These are phyloP conservation scores for Septoria linicola DNA, from an alignment of 2,329 filamentous ascomycete species.

Conservation along the genomic window DNA sequence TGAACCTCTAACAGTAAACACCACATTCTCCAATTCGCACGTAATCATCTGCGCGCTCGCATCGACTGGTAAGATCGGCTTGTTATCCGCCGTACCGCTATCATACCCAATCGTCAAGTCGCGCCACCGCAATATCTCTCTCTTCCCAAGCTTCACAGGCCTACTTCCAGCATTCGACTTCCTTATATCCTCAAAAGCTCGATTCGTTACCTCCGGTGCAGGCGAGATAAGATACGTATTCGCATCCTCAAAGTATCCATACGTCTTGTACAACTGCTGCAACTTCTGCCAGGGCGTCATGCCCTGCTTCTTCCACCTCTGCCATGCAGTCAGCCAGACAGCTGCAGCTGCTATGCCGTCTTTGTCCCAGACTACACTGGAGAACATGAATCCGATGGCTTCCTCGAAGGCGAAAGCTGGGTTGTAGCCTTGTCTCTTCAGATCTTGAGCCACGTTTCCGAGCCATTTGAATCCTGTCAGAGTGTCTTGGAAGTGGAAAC, in stretches of 20 bases:
- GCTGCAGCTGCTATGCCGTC: constrained; percentile 62
- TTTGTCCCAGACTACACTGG: constrained; percentile 62
- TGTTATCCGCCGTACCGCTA: constrained; percentile 53
- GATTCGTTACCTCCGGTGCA: constrained; percentile 51
- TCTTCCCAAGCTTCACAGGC: constrained; percentile 46
- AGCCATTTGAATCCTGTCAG: constrained; percentile 69
- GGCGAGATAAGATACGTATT: constrained; percentile 65
- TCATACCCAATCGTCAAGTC: constrained; percentile 63
- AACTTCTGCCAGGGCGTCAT: constrained; percentile 59
- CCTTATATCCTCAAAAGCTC: constrained; percentile 57
- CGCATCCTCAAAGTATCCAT: constrained; percentile 62
- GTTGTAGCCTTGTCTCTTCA: constrained; percentile 51
- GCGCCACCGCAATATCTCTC: constrained; percentile 58
- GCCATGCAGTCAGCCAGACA: constrained; percentile 57
- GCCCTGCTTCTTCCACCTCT: constrained; percentile 52
- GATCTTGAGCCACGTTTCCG: constrained; percentile 58
- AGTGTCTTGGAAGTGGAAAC: constrained; percentile 60
- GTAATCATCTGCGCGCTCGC: constrained; percentile 64
- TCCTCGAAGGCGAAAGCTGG: constrained; percentile 63
- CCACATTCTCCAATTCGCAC: constrained; percentile 55
- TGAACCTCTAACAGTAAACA: constrained; percentile 61
- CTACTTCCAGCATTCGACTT: constrained; percentile 33
- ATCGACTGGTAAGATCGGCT: constrained; percentile 57
- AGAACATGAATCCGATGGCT: constrained; percentile 67
- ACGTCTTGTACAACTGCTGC: constrained; percentile 56